Conservation (phyloP, 1,139 yeast genomes). For the Debaryomyces psychrophilus region DNA sequence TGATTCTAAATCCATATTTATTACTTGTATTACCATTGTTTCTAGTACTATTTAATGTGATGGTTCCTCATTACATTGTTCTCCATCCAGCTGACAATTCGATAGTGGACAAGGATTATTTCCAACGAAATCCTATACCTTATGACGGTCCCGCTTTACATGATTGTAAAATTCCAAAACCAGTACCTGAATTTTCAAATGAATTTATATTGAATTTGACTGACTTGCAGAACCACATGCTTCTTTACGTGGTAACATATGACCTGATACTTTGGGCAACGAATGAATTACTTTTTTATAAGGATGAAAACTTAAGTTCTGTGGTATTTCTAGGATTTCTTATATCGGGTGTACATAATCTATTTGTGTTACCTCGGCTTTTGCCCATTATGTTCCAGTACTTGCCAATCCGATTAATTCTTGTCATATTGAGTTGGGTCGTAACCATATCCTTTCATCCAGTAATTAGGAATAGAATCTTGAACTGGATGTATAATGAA, state of each 20-base stretch:
- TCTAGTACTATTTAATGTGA: constrained; percentile 53
- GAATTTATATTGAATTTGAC: constrained; percentile 80
- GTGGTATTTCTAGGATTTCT: constrained; percentile 46
- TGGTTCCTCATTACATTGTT: constrained; percentile 70
- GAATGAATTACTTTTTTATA: constrained; percentile 63
- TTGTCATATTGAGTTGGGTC: constrained; percentile 55
- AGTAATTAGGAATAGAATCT: constrained; percentile 42
- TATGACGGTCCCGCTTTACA: constrained; percentile 56
- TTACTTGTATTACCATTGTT: constrained; percentile 58
- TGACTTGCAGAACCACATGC: constrained; percentile 82
- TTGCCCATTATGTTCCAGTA: constrained; percentile 29
- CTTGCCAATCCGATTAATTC: constrained; percentile 35
- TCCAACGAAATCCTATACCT: constrained; percentile 54
- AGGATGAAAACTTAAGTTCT: constrained; percentile 65
- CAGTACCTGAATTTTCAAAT: constrained; percentile 76
- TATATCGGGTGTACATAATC: constrained; percentile 29
- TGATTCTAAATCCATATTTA: constrained; percentile 65
- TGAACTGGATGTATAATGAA: constrained; percentile 56
- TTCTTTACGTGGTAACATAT: constrained; percentile 64
- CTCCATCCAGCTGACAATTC: constrained; percentile 43
- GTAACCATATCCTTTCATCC: constrained; percentile 59
- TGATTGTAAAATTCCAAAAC: constrained; percentile 59
- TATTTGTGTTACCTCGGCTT: constrained; percentile 36
- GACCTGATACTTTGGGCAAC: constrained; percentile 57
- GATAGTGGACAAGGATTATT: constrained; percentile 19